Evolutionary conservation across 148 eudicot species (phyloP), one percentile per base, ranked within the genome.

Genomic region (Vaccinium macrocarpon): DNA sequence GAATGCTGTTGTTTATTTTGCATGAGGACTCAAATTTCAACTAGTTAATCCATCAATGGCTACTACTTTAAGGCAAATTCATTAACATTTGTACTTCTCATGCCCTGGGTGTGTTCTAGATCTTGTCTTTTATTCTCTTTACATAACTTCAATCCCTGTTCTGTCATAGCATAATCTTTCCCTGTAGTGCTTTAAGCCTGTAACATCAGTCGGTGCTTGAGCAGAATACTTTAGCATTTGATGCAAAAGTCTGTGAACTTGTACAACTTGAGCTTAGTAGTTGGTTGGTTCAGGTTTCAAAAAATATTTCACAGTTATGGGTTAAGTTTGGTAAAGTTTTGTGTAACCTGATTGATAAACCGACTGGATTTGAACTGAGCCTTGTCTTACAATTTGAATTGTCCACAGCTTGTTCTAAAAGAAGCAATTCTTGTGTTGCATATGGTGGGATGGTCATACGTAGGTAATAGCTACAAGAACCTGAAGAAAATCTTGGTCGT

Each of bases 1-100:
- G 73, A 81, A 62, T 62, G 55, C 10, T 62, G 35, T 23, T 10
- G 21, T 59, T 49, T 51, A 62, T 81, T 68, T 81, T 71, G 55
- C 82, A 59, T n/a, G 55, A 64, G n/a, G 14, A 62, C 5, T 62
- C 4, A 4, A n/a, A 46, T 13, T 68, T 66, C 25, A 49, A 49
- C 27, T 64, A 16, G 49, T 68, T 25, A 46, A 16, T 4, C 11
- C 9, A 8, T 55, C 59, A 64, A 81, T 25, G 46, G 25, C 46
- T 64, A 27, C 71, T 25, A 48, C 49, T 9, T 32, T 27, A 16
- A 70, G 76, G 16, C 25, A 14, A 38, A 38, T 49, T 68, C 74
- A 64, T 27, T 16, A 61, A 15, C 49, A 10, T 66, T 48, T 81
- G 57, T 19, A 48, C 56, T 48, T 71, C 42, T 19, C 38, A 42